Evolutionary conservation across 2,329 filamentous ascomycete genomes (phyloP), one percentile per base, ranked within the genome.

Genomic region (Bipolaris sorokiniana): DNA sequence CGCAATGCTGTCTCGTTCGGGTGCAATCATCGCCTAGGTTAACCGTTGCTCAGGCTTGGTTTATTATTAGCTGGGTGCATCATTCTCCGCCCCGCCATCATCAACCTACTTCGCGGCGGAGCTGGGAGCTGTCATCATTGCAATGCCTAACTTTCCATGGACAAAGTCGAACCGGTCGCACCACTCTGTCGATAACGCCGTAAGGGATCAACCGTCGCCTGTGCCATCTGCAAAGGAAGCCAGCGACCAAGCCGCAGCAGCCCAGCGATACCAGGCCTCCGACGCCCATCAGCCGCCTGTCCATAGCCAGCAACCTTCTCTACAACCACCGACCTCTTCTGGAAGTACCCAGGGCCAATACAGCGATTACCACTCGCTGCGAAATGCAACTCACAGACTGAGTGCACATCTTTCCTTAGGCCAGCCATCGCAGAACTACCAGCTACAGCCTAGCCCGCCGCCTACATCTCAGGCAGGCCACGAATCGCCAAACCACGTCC

Each of bases 141-240:
- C 68, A 55, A 77, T 77, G 75, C 72, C 73, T 66, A 70, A 72
- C 53, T 69, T 73, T 51, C 69, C 72, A 42, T 76, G 69, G 74
- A 67, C 65, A 58, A 77, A 76, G 73, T 70, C 70, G 68, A 76
- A 76, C 44, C 68, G 68, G 56, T 75, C 75, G 67, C 73, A 77
- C 61, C 67, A 70, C 42, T 75, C 75, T 46, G 69, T 76, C 54
- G 74, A 75, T 62, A 70, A 58, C 40, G 64, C 69, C 44, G 69
- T 72, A 56, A 46, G 56, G 31, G 74, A 71, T 42, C 74, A 74
- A 48, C 63, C 68, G 23, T 74, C 72, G 52, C 71, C 74, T 38
- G 68, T 72, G 42, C 70, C 70, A 15, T 71, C 74, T 66, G 68
- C 72, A 70, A 67, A 72, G 66, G 66, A 63, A 56, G 71, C 73